Base-by-base conservation (phyloP, 805 yeast species). In the Candida palmyrensis region DNA sequence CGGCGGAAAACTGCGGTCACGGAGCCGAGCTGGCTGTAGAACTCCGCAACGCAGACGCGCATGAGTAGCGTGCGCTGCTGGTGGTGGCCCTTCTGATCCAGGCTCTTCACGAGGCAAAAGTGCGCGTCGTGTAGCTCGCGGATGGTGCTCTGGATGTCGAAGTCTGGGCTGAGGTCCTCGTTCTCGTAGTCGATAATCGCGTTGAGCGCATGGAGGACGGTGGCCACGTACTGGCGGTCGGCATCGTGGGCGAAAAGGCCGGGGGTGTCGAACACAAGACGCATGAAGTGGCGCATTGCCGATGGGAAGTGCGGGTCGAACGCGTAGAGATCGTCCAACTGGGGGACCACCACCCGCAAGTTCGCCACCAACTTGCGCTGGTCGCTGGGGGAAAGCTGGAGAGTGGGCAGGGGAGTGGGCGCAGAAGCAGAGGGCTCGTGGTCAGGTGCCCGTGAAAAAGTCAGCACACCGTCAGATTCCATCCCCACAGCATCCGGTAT, bases 141-240 rank as follows among this genome's bases (percentile, higher is more conserved):
- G 9, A 63, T 54, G 6, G 45, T 44, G 5, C 42, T 45, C 25
- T 43, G 50, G 4, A 57, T 47, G 13, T 42, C 36, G 6, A 40
- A 25, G 20, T 35, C 32, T 3, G 48, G 57, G 6, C 46, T 46
- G 14, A 37, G 44, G 6, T 45, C 57, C 15, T 41, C 42, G 23
- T 53, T 51, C 35, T 56, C 63, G 33, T 47, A 60, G 16, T 60
- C 59, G 4, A 53, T 47, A 6, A 65, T 47, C 6, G 30, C 38
- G 18, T 49, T 45, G 2, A 59, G 44, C 11, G 46, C 38, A 3
- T 27, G 20, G 10, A 41, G 47, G 11, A 60, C 39, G 2, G 33
- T 30, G 13, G 40, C 43, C 7, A 62, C 40, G 36, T 44, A 59
- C n/a, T 35, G 32, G 18, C 39, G 40, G 37, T 62, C 66, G 2